Evolutionary conservation across 2,329 filamentous ascomycete genomes (phyloP).

Genomic region (Penicillium sclerotiorum): DNA sequence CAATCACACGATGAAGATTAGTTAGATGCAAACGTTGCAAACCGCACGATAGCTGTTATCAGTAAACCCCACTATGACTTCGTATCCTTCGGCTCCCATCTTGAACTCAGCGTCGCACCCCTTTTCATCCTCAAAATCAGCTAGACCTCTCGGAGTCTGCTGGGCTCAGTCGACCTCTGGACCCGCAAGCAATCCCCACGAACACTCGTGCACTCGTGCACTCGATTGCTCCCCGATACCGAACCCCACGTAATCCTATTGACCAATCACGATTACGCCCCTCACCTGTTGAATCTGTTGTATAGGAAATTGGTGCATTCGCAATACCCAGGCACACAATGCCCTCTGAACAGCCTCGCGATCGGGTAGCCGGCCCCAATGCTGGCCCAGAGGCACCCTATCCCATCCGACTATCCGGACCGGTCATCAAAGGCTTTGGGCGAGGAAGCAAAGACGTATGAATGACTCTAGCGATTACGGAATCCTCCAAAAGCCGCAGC

Average conservation of each 20-base stretch:
- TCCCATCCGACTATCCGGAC: conserved; percentile 80
- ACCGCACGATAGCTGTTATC: too few species aligned
- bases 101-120: conserved; percentile 4
- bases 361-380: conserved; percentile 72
- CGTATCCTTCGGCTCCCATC: not conserved
- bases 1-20: too few species aligned
- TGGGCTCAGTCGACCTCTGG: not conserved
- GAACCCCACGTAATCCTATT: not conserved
- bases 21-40: too few species aligned
- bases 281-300: too few species aligned
- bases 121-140: not conserved
- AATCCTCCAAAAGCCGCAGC: not conserved
- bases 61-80: conserved; percentile 16
- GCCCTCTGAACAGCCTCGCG: conserved; percentile 59
- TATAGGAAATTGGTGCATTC: not conserved
- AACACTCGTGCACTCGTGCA: not conserved
- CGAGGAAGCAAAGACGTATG: conserved; percentile 86
- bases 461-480: not conserved
- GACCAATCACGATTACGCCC: too few species aligned
- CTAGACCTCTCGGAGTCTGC: not conserved
- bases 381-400: conserved; percentile 75
- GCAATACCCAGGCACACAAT: conserved; percentile 31
- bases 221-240: not conserved
- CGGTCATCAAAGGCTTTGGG: conserved; percentile 90
- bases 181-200: not conserved